A percentile compares a stretch with the other conserved stretches of the same genome.
These are phyloP conservation scores for Diplocarpon mali DNA, from an alignment of 2,329 filamentous ascomycete species.

Conservation along the genomic window DNA sequence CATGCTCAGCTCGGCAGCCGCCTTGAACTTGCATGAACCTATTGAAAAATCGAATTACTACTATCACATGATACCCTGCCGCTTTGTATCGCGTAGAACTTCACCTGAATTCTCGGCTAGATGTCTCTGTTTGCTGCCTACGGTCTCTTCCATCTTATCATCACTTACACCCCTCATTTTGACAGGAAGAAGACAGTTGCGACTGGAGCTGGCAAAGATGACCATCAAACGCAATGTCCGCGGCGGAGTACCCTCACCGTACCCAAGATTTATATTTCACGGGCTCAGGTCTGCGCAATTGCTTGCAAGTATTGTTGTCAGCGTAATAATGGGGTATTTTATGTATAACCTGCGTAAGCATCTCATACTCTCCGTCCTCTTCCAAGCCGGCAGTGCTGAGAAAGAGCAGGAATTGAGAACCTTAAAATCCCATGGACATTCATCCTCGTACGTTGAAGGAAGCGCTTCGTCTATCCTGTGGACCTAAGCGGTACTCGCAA, in stretches of 20 bases:
- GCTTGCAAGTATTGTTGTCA: constrained; percentile 4
- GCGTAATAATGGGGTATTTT: no score
- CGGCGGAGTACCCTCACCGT: constrained; percentile 22
- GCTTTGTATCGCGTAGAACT: no score
- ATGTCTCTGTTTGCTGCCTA: no score
- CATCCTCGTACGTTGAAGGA: constrained; percentile 14
- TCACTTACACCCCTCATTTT: no score
- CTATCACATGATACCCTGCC: no score
- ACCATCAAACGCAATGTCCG: constrained; percentile 19
- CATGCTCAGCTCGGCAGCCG: no score
- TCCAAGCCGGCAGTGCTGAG: background rate
- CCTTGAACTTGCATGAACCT: no score
- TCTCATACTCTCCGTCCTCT: background rate
- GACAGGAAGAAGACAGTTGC: no score
- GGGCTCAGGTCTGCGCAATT: constrained; percentile 20
- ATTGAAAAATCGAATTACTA: no score
- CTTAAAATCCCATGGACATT: constrained; percentile 24
- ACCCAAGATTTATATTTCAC: constrained; percentile 23
- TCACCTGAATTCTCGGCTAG: no score
- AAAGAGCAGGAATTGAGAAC: constrained; percentile 12
- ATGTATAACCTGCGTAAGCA: constrained; percentile 10
- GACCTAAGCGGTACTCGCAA: background rate
- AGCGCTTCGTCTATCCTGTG: background rate
- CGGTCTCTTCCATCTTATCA: no score
- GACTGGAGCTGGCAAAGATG: constrained; percentile 7